phyloP scores from a whole-genome alignment of 371 early-diverging fungal species.

The Rhizopus delemar region DNA sequence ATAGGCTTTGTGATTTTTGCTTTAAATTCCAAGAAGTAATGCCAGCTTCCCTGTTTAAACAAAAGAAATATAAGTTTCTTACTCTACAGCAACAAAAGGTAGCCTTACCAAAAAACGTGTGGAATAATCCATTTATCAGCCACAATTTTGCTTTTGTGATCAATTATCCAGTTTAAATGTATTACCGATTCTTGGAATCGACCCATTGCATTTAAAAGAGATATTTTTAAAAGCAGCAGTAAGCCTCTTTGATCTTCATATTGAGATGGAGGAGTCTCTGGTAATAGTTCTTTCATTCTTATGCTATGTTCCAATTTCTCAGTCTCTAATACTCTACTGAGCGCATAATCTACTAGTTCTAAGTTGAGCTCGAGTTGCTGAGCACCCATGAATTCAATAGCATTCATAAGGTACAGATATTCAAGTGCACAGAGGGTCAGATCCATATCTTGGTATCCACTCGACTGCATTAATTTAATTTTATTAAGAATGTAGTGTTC shows the following conservation, averaged over 20 bases:
- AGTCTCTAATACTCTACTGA: conserved; percentile 38
- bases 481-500: conserved; percentile 61
- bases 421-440: conserved; percentile 59
- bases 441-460: conserved; percentile 53
- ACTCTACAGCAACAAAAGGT: conserved; percentile 45
- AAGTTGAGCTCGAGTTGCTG: conserved; percentile 41
- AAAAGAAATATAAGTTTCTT: background rate
- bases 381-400: conserved; percentile 56
- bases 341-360: conserved; percentile 40
- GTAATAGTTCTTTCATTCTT: conserved; percentile 42
- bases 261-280: conserved; percentile 45
- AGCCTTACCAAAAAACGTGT: conserved; percentile 55
- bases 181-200: conserved; percentile 39
- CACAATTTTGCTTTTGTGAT: conserved; percentile 43
- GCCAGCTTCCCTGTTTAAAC: conserved; percentile 41
- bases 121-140: conserved; percentile 61
- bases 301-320: conserved; percentile 45
- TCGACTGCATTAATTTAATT: conserved; percentile 47
- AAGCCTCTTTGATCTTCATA: conserved; percentile 43
- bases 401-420: conserved; percentile 59
- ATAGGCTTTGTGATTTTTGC: conserved; percentile 31
- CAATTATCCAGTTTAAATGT: conserved; percentile 62
- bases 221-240: conserved; percentile 42
- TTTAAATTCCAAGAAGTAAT: conserved; percentile 43
- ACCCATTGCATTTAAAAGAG: conserved; percentile 44